A percentile compares a stretch with the other conserved stretches of the same genome.
phyloP scores from a whole-genome alignment of 1,284 basidiomycete species.

The Mycena sp. region DNA sequence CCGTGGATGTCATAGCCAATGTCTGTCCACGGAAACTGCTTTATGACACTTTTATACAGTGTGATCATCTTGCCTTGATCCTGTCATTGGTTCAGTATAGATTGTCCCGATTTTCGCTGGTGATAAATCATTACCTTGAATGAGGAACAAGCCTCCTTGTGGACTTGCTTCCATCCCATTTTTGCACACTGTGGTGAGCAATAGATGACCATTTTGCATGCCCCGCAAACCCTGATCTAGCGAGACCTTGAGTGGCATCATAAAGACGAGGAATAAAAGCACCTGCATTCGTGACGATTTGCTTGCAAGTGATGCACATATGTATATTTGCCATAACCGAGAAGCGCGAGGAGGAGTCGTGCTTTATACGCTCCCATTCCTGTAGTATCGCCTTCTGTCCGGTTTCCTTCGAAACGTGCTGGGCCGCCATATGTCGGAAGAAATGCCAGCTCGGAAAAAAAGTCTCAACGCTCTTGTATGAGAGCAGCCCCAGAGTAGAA shows the following conservation, averaged over 20 bases:
- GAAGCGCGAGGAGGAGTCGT: not conserved
- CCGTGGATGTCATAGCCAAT: not conserved
- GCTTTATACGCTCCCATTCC: slow-evolving; percentile 18
- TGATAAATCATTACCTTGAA: not conserved
- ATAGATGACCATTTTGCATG: slow-evolving; percentile 12
- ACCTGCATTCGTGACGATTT: not conserved
- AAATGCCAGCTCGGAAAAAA: too few species aligned
- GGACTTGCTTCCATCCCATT: not conserved
- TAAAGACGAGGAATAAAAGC: not conserved
- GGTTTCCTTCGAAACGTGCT: too few species aligned
- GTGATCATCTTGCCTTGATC: not conserved
- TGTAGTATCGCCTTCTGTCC: not conserved
- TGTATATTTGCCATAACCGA: not conserved
- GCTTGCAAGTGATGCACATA: not conserved
- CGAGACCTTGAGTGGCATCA: not conserved
- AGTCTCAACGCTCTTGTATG: too few species aligned
- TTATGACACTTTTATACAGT: not conserved
- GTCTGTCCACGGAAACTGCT: not conserved
- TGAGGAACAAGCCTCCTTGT: not conserved
- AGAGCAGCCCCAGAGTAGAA: too few species aligned
- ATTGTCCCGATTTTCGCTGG: not conserved
- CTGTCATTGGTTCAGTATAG: not conserved
- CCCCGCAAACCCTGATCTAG: slow-evolving; percentile 11
- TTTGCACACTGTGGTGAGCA: slow-evolving; percentile 13
- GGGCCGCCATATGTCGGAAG: too few species aligned